Evolutionary conservation across 2,329 filamentous ascomycete genomes (phyloP).

Genomic region (Scleromitrula shiraiana): DNA sequence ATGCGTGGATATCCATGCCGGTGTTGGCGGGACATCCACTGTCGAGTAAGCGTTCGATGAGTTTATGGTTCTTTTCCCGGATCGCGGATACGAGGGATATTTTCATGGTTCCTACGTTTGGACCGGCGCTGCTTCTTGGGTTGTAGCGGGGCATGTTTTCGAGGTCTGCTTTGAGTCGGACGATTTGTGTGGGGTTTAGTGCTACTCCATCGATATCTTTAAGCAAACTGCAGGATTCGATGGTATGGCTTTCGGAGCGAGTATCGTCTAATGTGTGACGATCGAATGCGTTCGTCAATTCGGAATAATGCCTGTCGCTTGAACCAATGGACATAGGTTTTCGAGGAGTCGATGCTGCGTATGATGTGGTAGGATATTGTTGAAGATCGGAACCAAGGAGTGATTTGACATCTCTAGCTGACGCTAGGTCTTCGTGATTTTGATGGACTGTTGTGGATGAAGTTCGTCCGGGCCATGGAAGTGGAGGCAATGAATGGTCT

Average conservation of each 20-base stretch:
- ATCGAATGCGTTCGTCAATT: conserved; percentile 14
- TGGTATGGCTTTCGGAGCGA: conserved; percentile 22
- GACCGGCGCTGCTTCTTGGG: conserved; percentile 38
- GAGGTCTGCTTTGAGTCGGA: conserved; percentile 44
- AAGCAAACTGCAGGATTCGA: conserved; percentile 31
- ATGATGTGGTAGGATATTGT: conserved; percentile 1
- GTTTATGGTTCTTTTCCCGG: conserved; percentile 47
- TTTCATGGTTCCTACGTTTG: conserved; percentile 38
- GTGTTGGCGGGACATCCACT: conserved; percentile 47
- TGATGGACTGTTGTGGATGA: conserved; percentile 13
- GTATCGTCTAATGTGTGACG: conserved; percentile 24
- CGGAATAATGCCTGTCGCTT: conserved; percentile 2
- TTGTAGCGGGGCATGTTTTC: conserved; percentile 43
- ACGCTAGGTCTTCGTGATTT: conserved; percentile 1
- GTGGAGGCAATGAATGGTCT: not conserved
- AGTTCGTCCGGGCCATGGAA: conserved; percentile 13
- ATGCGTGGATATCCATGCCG: conserved; percentile 37
- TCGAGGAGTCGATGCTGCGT: not conserved
- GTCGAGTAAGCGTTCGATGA: conserved; percentile 50
- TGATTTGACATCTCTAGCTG: not conserved
- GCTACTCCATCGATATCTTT: conserved; percentile 33
- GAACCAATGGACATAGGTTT: not conserved
- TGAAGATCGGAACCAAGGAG: conserved; percentile 3
- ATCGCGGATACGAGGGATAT: conserved; percentile 45
- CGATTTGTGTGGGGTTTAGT: conserved; percentile 36